Base-by-base conservation (phyloP, 345 rosid species). In the Euphorbia pulcherrima region DNA sequence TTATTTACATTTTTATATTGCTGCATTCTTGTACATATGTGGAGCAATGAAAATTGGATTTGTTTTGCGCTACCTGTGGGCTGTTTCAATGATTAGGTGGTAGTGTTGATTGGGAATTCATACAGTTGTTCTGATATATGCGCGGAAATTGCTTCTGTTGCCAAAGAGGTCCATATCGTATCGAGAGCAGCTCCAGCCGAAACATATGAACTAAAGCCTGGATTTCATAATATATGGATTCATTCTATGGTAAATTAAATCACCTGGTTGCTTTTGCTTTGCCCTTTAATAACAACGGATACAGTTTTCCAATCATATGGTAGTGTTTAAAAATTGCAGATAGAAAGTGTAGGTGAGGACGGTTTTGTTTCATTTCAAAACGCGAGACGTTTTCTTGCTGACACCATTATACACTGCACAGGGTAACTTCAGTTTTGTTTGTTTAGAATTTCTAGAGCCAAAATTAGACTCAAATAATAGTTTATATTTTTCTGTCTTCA, bases 191-290 rank as follows among this genome's bases (percentile, higher is more conserved):
- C 78, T 72, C 75, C 74, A 4, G 80, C 78, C 33, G 86, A 74
- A 68, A 82, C 85, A 17, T 79, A 62, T 68, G 82, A 72, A 40
- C 62, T 76, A 62, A 82, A 63, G 51, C 64, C 76, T 12, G 86
- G 88, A 53, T 82, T 78, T 65, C 73, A 72, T 75, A 89, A 89
- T 51, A 50, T 87, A 20, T 84, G 94, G 91, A 65, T 82, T 72
- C 96, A 90, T 80, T 87, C 98, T 13, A 86, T 86, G 98, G 98
- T 90, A 86, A 80, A 56, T 75, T 90, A 86, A 80, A 56, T 75
- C 53, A 44, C 46, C 67, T 23, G 4, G 57, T 47, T n/a, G 21
- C 52, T 18, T 13, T n/a, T 28, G 28, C n/a, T n/a, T n/a, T n/a
- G n/a, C n/a, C n/a, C n/a, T n/a, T n/a, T n/a, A n/a, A n/a, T n/a